Evolutionary conservation across 495 filamentous ascomycete species (phyloP).

Genomic region (Peziza echinospora): DNA sequence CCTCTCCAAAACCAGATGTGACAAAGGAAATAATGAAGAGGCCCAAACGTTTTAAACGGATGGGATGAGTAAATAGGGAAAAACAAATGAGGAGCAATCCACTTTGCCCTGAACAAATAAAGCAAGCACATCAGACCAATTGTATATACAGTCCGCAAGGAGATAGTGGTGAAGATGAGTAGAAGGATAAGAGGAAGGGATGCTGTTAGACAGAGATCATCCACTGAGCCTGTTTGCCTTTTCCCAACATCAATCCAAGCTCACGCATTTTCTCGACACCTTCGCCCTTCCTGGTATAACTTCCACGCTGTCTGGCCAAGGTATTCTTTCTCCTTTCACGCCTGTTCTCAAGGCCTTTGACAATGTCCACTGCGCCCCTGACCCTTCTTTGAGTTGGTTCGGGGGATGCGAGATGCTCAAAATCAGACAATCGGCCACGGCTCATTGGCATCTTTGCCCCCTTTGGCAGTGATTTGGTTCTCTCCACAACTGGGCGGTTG

Average conservation of each 20-base stretch:
- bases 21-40: background rate
- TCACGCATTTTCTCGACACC: slow-evolving; percentile 89
- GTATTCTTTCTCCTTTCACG: slow-evolving; percentile 64
- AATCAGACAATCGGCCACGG: slow-evolving; percentile 2
- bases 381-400: slow-evolving; percentile 9
- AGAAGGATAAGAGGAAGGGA: slow-evolving; percentile 6
- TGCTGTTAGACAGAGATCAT: slow-evolving; percentile 52
- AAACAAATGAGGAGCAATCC: background rate
- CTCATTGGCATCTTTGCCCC: slow-evolving; percentile 37
- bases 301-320: background rate
- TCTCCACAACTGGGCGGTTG: slow-evolving; percentile 37
- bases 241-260: slow-evolving; percentile 68
- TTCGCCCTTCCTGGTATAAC: slow-evolving; percentile 32
- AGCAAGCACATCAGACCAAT: background rate
- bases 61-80: background rate
- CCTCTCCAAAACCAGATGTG: too few relatives aligned
- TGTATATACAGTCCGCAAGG: slow-evolving; percentile 3
- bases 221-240: slow-evolving; percentile 49
- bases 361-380: slow-evolving; percentile 86
- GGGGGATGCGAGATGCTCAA: slow-evolving; percentile 8
- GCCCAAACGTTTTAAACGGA: background rate
- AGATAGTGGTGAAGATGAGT: slow-evolving; percentile 9
- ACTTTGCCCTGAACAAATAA: background rate
- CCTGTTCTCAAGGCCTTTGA: slow-evolving; percentile 87
- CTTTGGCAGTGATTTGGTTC: slow-evolving; percentile 61